phyloP scores from a whole-genome alignment of 176 grass and related monocot species.

The Bothriochloa decipiens region DNA sequence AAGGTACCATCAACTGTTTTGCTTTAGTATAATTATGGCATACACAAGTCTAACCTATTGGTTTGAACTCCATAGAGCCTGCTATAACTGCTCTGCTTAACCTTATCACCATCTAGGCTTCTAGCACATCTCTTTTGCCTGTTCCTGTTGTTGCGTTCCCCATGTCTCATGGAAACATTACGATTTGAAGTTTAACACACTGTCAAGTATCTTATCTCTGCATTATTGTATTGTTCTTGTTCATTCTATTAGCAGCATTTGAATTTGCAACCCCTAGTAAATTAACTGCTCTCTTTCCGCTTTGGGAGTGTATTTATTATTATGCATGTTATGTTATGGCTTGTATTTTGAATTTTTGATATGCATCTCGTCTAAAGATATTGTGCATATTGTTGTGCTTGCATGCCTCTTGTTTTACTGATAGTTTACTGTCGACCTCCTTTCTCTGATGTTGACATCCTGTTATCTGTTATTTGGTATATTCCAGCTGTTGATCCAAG shows the following conservation, averaged over 20 bases:
- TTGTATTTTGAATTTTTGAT: neutral
- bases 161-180: neutral
- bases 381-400: neutral
- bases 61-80: neutral
- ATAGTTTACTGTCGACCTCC: neutral
- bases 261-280: neutral
- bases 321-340: neutral
- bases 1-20: neutral
- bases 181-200: neutral
- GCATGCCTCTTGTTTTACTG: neutral
- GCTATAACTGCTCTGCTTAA: neutral
- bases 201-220: neutral
- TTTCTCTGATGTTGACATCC: neutral
- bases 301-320: conserved; percentile 1
- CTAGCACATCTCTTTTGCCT: neutral
- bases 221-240: conserved; percentile 3
- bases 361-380: neutral
- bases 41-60: neutral
- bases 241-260: neutral
- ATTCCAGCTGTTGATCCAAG: neutral
- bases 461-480: neutral
- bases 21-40: neutral
- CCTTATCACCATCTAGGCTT: neutral
- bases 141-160: neutral
- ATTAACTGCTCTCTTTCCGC: neutral